phyloP scores from a whole-genome alignment of 768 basidiomycete genomes.

The Termitomyces sp. region DNA sequence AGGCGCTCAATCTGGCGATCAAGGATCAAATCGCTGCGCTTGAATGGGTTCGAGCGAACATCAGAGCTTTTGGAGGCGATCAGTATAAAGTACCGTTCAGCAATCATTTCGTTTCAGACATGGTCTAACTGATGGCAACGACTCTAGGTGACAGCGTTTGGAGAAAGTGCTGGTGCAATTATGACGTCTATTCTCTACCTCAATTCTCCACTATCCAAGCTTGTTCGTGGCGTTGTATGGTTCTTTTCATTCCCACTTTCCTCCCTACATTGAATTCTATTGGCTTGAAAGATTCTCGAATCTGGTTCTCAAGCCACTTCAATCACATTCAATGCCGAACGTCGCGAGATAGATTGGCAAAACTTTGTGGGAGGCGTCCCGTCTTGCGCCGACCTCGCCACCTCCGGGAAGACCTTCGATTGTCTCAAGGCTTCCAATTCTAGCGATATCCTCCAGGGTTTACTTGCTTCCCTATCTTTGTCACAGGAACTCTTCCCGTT shows the following conservation, averaged over 20 bases:
- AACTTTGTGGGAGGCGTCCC: constrained; percentile 25
- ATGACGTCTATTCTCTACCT: neutral
- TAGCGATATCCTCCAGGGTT: constrained; percentile 23
- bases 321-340: constrained; percentile 22
- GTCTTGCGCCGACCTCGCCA: constrained; percentile 19
- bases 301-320: constrained; percentile 32
- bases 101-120: neutral
- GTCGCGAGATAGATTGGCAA: constrained; percentile 23
- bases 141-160: neutral
- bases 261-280: neutral
- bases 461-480: constrained; percentile 15
- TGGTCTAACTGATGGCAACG: neutral
- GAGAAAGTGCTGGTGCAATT: neutral
- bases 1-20: constrained; percentile 35
- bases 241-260: neutral
- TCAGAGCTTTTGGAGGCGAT: constrained; percentile 52
- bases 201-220: neutral
- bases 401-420: constrained; percentile 25
- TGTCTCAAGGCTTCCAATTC: constrained; percentile 25
- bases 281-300: constrained; percentile 31
- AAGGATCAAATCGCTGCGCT: constrained; percentile 36
- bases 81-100: constrained; percentile 26
- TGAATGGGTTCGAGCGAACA: constrained; percentile 49
- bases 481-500: constrained; percentile 27
- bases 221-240: constrained; percentile 27